Evolutionary conservation across 192 early-diverging fungal species (phyloP), one percentile per base, ranked within the genome.

Genomic region (Coemansia sp.): DNA sequence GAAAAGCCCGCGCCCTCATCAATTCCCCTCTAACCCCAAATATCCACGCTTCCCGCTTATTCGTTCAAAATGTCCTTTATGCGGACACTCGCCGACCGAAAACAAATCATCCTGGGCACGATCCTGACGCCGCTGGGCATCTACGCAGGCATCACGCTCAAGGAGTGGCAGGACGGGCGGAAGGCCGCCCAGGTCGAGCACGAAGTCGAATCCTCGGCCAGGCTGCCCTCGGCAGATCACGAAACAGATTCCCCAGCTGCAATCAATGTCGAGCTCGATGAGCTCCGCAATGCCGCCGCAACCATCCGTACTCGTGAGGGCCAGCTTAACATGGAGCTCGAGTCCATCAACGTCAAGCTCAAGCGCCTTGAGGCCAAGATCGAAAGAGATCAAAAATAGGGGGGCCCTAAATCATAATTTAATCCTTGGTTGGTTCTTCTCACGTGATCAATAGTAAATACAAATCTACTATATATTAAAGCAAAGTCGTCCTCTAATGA

Each of bases 111-210:
- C n/a, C 10, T 75, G 13, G 78, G 78, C 29, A 69, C 74, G 41
- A 59, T 81, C 7, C 65, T 75, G 7, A 59, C 73, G 6, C 78
- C 78, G 7, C 53, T 74, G 22, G 78, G 78, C 3, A 58, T 81
- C 29, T 81, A 81, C 63, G 52, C 56, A 14, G 78, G 78, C 33
- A 53, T 75, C 17, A 61, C 59, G 33, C 45, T 75, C 25, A 72
- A 75, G 54, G 65, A 75, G 13, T 66, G 73, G 66, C 58, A 62
- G 36, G 59, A 57, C n/a, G 6, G n/a, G 6, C 2, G 17, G 14
- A 17, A 36, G 17, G 55, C 55, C n/a, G 33, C 29, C 14, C 65
- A 52, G 43, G 53, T 59, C 15, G 59, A 66, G 32, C 50, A 53
- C 7, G 62, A 66, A 38, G 46, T 67, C 50, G 34, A 62, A 2